Base-by-base conservation (phyloP, 2,329 filamentous ascomycete genomes). In the Sphaerostilbella broomeana region DNA sequence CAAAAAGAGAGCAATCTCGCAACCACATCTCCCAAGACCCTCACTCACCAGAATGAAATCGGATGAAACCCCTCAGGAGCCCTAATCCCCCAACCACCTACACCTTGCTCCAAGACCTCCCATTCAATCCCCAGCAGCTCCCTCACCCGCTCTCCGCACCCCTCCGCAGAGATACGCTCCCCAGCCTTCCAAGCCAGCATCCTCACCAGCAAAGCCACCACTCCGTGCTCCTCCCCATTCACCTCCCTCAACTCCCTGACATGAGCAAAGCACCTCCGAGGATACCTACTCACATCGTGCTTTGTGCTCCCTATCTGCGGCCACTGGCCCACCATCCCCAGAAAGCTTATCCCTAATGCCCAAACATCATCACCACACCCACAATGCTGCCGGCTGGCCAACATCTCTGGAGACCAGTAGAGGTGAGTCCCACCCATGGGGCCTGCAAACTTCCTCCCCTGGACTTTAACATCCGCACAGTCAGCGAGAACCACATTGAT, bases 301-400 rank as follows among this genome's bases (percentile, higher is more conserved):
- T 47, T 43, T 3, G 38, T 41, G 4, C 36, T 35, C 5, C 19
- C 13, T 17, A 52, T 39, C 22, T 11, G 31, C 10, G 58, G 59
- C 49, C 39, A 49, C 43, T 59, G 59, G 7, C 38, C 47, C 36
- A 59, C 45, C 56, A 60, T 55, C 2, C 48, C 52, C 10, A 61
- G 48, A 15, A 57, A 30, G 3, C 55, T 52, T 12, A 61, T 42
- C 0, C 59, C 59, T 6, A 62, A 42, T 4, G 59, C 59, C 59
- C 59, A 61, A 4, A 61, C 48, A n/a, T 62, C 59, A 25, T 61
- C 59, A 6, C 46, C 48, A 10, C 45, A 43, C 1, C 57, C 57
- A 4, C 21, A 26, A 26, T 57, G 50, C 12, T 40, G 32, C 5
- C 40, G 27, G 8, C 38, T 12, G 13, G 38, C 42, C 18, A 45